Percentiles rank a stretch among this genome's conserved stretches.
These are phyloP conservation scores for Ramalina intermedia DNA, from an alignment of 495 filamentous ascomycete genomes.

Conservation along the genomic window DNA sequence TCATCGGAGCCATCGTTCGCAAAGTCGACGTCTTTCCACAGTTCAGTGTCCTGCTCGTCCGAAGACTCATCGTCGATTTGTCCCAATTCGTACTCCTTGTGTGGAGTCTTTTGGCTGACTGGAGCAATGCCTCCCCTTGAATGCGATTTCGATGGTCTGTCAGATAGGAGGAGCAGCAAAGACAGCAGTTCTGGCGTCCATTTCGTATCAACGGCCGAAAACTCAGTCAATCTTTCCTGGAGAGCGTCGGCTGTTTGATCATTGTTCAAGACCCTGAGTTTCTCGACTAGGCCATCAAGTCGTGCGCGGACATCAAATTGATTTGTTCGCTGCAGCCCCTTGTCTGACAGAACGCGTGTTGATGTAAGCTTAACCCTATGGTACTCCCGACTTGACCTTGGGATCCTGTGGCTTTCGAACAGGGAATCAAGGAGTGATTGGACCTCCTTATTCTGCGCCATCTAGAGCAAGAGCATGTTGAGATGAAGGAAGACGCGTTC, in stretches of 20 bases:
- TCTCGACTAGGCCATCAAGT: constrained; percentile 73
- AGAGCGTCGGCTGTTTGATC: constrained; percentile 75
- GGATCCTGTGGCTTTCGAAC: neutral
- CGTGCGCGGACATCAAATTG: constrained; percentile 70
- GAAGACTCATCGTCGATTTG: neutral
- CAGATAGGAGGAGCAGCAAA: constrained; percentile 66
- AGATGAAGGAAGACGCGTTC: no score
- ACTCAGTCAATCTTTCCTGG: constrained; percentile 41
- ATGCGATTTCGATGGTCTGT: constrained; percentile 60
- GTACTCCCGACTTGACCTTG: no score
- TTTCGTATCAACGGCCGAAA: constrained; percentile 36
- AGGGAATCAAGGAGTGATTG: neutral
- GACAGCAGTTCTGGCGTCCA: constrained; percentile 69
- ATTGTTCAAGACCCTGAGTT: constrained; percentile 63
- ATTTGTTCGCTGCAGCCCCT: constrained; percentile 59
- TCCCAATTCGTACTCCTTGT: neutral
- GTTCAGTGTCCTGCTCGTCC: constrained; percentile 17
- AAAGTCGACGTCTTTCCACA: constrained; percentile 73
- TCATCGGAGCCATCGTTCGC: constrained; percentile 48
- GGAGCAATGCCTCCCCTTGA: neutral
- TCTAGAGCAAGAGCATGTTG: neutral
- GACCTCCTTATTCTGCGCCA: neutral
- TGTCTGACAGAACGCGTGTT: constrained; percentile 38
- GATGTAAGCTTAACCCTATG: constrained; percentile 24
- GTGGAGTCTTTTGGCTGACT: neutral